Conservation (phyloP, 139 green algal genomes). For the Chlamydomonas sp. region DNA sequence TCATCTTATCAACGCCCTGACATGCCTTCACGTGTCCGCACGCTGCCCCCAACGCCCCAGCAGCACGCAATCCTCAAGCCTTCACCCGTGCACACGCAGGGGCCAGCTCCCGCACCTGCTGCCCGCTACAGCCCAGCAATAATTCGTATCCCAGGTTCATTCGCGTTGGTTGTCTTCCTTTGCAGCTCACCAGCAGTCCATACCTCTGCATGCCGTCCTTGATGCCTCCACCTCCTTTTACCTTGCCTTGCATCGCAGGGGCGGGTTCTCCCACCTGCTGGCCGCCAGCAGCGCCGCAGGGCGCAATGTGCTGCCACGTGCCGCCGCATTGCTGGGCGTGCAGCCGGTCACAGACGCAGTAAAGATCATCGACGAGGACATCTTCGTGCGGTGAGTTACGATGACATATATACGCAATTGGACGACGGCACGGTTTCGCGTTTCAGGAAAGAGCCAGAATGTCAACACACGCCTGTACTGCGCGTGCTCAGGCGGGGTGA, state of each 20-base stretch:
- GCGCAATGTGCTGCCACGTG: conserved; percentile 87
- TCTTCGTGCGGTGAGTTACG: conserved; percentile 71
- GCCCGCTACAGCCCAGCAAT: too few relatives aligned
- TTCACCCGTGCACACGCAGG: too few relatives aligned
- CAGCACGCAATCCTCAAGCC: too few relatives aligned
- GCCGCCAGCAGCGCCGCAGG: conserved; percentile 78
- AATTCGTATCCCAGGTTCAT: too few relatives aligned
- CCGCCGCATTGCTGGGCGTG: conserved; percentile 82
- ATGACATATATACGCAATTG: not conserved
- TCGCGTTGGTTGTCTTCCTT: not conserved
- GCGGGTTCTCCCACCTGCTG: conserved; percentile 76
- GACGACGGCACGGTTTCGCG: not conserved
- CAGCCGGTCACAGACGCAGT: conserved; percentile 87
- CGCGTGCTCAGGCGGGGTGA: not conserved
- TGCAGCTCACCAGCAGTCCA: not conserved
- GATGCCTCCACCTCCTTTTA: not conserved
- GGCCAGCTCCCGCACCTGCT: too few relatives aligned
- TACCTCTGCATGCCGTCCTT: not conserved
- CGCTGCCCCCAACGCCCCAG: too few relatives aligned
- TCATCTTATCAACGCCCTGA: too few relatives aligned
- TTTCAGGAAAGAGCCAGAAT: not conserved
- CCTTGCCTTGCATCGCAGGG: conserved; percentile 37
- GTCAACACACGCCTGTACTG: not conserved
- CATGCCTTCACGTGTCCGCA: too few relatives aligned
- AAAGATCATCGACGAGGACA: conserved; percentile 63